Evolutionary conservation across 2,329 filamentous ascomycete species (phyloP), one percentile per base, ranked within the genome.

Genomic region (Diaporthe citriasiana): DNA sequence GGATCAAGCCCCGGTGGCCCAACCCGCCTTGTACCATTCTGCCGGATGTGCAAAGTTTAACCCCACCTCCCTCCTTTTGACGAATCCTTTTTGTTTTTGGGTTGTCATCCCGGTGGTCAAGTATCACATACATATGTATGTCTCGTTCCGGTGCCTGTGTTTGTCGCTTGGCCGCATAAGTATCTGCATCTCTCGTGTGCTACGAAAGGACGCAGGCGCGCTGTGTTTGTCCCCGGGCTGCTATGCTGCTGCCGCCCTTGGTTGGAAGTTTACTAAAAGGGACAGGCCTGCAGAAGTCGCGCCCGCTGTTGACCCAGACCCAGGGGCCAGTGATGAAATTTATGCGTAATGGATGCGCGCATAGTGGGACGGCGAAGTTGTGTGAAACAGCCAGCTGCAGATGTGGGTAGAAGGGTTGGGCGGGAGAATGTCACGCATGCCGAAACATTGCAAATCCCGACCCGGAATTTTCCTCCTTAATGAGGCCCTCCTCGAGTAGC

Each of bases 261-360:
- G 33, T 38, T 65, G 42, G 38, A 35, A 47, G 6, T 17, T n/a
- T 19, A 60, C 19, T 47, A 35, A 38, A 27, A 50, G 15, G 60
- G 30, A 25, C 38, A 66, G 27, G 60, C 30, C 17, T 66, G 60
- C 45, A 66, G 57, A 38, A 51, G 12, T 22, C 33, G 60, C 30
- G n/a, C 22, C 60, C 30, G 45, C 30, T 30, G 30, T 25, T 47
- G 63, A 68, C 45, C 22, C 30, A 65, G 30, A 38, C 30, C 45
- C 15, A 51, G 47, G 63, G 30, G 7, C 13, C 33, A 40, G 45
- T 53, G 63, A 68, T 68, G 63, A 68, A 50, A 68, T 51, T 68
- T n/a, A 68, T 68, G 63, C 63, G 33, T 35, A 53, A 53, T 68
- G 30, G 45, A 63, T 53, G 33, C 63, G 30, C 63, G 60, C 60